Base-by-base conservation (phyloP, 2,329 filamentous ascomycete genomes). In the Coniochaeta hoffmannii region DNA sequence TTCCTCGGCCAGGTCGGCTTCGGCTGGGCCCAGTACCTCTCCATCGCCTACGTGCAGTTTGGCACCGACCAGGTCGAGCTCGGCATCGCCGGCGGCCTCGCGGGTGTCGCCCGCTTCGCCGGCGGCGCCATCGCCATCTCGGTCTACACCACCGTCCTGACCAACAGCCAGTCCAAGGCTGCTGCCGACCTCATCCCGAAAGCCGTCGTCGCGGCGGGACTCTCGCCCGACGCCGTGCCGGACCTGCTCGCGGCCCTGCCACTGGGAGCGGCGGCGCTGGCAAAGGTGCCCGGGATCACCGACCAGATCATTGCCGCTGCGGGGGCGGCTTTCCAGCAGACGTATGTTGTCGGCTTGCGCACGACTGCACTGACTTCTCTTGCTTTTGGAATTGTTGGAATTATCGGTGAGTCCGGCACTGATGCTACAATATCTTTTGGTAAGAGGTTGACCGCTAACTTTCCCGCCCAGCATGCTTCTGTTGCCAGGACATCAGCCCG, bases 41-140 rank as follows among this genome's bases (percentile, higher is more conserved):
- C 70, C 17, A 77, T 80, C 59, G 73, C 76, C 1, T 72, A 75
- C 57, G 75, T 72, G 6, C 76, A 78, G 61, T 72, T 78, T 56
- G 76, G 75, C n/a, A 74, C 76, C 2, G 69, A 74, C 26, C 77
- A 79, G 57, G 68, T 72, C 17, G 73, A 78, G 51, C 68, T 79
- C 0, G 76, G 76, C 14, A 70, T 75, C 14, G 68, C 66, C 38
- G 73, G 73, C 34, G 75, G 72, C 50, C 66, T 76, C 11, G 67
- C 69, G 61, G 74, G 74, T 22, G 70, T 74, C 4, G 69, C 71
- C 26, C 67, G 74, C 4, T 77, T 73, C 57, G 71, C 72, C 4
- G 73, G 71, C 46, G 73, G 73, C 24, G 66, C 71, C 10, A 67
- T 76, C 52, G 73, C 72, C 54, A 69, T 66, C 26, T 66, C 70